Evolutionary conservation across 176 grass and related monocot genomes (phyloP), one percentile per base, ranked within the genome.

Genomic region (Secale cereale): DNA sequence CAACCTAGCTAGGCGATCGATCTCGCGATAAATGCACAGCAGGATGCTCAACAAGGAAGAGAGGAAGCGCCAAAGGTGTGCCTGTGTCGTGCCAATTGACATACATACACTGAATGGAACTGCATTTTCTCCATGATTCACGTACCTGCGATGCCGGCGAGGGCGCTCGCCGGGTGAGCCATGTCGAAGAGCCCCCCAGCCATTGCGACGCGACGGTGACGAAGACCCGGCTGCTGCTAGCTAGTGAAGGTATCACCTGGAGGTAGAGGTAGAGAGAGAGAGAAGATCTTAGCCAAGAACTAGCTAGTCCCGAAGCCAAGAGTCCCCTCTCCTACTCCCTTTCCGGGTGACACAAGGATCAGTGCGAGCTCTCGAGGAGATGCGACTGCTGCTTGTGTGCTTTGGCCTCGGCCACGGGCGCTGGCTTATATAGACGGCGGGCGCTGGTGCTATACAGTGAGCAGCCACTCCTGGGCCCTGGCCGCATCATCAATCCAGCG

Each of bases 71-170:
- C 65, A 81, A 82, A 81, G 64, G 48, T 23, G 69, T 71, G 36
- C 43, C 43, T 23, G 69, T 71, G 36, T 13, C 43, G 68, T 23
- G 70, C 66, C 26, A 45, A 73, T 29, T 41, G 68, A 26, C 32
- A 50, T 16, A 50, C 13, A 50, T 1, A 19, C n/a, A 6, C 50
- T 2, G 10, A 60, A 57, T 22, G 17, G 37, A 62, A 40, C 33
- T 73, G 25, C 50, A 82, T 54, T 56, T 36, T 50, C 20, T 81
- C 41, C 23, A 10, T 4, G 2, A 3, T 3, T 57, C 74, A 81
- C 85, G 52, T 22, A 57, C 52, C 85, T 91, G 81, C 89, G 29
- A 91, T 20, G 73, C 89, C 89, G 70, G 89, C 81, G 70, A 87
- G 39, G 89, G 70, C 69, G 85, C 81, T 10, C 19, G 85, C 85